Evolutionary conservation across 2,329 filamentous ascomycete genomes (phyloP).

Genomic region (Penicillium sumatraense): DNA sequence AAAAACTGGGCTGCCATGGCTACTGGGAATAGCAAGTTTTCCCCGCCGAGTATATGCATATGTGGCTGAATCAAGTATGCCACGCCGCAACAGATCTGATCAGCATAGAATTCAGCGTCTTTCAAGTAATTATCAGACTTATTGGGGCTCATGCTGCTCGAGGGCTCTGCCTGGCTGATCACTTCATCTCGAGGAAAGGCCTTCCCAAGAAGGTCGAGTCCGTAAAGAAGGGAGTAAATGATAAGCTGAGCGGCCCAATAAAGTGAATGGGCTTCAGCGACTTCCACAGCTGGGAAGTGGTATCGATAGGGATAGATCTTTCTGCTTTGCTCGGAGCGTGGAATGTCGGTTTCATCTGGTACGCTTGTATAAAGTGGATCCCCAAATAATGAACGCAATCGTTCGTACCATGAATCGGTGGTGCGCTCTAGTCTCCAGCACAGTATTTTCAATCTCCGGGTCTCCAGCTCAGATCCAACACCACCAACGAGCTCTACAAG

Average conservation of each 20-base stretch:
- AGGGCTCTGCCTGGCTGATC: background rate
- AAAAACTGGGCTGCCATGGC: conserved; percentile 16
- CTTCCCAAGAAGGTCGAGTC: conserved; percentile 4
- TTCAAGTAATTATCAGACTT: background rate
- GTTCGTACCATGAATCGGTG: conserved; percentile 11
- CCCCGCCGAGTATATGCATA: conserved; percentile 19
- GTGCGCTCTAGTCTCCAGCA: conserved; percentile 4
- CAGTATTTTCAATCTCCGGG: background rate
- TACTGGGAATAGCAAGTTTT: conserved; percentile 18
- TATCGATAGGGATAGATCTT: conserved; percentile 8
- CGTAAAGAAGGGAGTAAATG: conserved; percentile 12
- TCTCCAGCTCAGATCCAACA: background rate
- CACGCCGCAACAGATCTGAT: conserved; percentile 20
- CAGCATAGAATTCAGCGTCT: conserved; percentile 9
- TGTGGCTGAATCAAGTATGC: conserved; percentile 21
- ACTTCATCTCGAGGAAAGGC: background rate
- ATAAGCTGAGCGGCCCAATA: conserved; percentile 18
- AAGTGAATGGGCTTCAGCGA: conserved; percentile 18
- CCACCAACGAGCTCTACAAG: conserved; percentile 11
- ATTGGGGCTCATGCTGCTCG: background rate
- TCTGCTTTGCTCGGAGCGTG: background rate
- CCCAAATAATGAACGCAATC: background rate
- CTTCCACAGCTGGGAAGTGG: conserved; percentile 13
- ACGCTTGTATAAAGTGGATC: conserved; percentile 6
- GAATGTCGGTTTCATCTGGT: background rate